Base-by-base conservation (phyloP, 2,329 filamentous ascomycete species). In the Fusarium pseudonygamai region DNA sequence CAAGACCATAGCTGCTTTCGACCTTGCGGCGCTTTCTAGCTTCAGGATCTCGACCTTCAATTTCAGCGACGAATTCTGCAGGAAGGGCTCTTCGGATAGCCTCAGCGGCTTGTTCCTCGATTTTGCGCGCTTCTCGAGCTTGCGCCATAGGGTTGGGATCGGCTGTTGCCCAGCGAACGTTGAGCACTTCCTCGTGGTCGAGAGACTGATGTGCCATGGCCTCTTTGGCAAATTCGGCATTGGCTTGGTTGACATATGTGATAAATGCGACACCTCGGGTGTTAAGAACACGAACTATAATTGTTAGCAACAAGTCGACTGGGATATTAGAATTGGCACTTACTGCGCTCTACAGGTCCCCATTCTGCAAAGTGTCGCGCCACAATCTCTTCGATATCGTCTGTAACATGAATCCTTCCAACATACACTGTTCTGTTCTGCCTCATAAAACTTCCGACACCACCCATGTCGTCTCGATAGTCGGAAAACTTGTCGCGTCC, bases 401-500 rank as follows among this genome's bases (percentile, higher is more conserved):
- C 96, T 18, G 92, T 96, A 40, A 97, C 96, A 81, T 98, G 94
- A 81, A 99, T 98, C 53, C 95, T 88, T 10, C 96, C 96, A 2
- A 98, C 90, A 78, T 99, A 99, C 11, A 99, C 86, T 2, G 96
- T 99, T 37, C 96, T 88, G 80, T 99, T 99, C 79, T 97, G 93
- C 28, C 96, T 89, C 90, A 95, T 92, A 79, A 99, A 99, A 70
- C 91, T 94, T 32, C 96, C 96, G 5, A 98, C 95, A 74, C 97
- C 97, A 60, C 96, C 95, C 96, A 99, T 98, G 81, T 98, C 96
- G 80, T 98, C 96, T 78, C 95, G 87, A 83, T 98, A 98, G 79
- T 97, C 96, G 71, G 90, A 92, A 79, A 94, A 93, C 85, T 97
- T 97, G 86, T 98, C 96, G 66, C 96, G 75, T 5, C 82, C 82